Evolutionary conservation across 306 rosid species (phyloP).

Genomic region (Phaseolus lunatus): DNA sequence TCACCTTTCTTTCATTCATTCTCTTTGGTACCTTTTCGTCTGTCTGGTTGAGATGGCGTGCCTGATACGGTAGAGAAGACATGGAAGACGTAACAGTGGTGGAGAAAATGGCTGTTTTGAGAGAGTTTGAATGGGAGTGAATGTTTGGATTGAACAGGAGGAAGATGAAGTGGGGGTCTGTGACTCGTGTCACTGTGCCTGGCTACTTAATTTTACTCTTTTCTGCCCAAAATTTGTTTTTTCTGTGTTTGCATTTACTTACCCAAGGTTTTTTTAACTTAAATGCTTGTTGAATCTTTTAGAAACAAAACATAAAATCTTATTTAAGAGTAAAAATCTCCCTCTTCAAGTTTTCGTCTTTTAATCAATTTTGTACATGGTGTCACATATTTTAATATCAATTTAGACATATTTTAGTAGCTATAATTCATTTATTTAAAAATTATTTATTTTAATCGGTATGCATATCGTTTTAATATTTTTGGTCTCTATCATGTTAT

Average conservation of each 20-base stretch:
- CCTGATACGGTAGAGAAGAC: conserved; percentile 21
- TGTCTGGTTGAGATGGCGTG: conserved; percentile 45
- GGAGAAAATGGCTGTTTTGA: not conserved
- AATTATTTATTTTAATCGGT: too few relatives aligned
- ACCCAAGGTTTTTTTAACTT: not conserved
- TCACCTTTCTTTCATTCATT: not conserved
- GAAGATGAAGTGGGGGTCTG: conserved; percentile 20
- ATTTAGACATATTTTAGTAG: not conserved
- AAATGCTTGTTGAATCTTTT: not conserved
- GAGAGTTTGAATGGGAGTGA: not conserved
- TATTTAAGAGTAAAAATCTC: not conserved
- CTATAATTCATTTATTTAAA: too few relatives aligned
- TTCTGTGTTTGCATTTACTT: not conserved
- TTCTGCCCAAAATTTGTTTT: not conserved
- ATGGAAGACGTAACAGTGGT: not conserved
- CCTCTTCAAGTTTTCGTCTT: not conserved
- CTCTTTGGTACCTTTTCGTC: conserved; percentile 25
- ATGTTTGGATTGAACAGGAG: not conserved
- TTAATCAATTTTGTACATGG: not conserved
- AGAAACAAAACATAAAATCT: not conserved
- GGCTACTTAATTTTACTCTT: not conserved
- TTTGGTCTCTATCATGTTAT: too few relatives aligned
- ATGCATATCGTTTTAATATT: too few relatives aligned
- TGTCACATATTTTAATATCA: not conserved
- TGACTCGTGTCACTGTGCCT: conserved; percentile 48